phyloP scores from a whole-genome alignment of 441 rosid genomes.

The Gossypium schwendimanii region DNA sequence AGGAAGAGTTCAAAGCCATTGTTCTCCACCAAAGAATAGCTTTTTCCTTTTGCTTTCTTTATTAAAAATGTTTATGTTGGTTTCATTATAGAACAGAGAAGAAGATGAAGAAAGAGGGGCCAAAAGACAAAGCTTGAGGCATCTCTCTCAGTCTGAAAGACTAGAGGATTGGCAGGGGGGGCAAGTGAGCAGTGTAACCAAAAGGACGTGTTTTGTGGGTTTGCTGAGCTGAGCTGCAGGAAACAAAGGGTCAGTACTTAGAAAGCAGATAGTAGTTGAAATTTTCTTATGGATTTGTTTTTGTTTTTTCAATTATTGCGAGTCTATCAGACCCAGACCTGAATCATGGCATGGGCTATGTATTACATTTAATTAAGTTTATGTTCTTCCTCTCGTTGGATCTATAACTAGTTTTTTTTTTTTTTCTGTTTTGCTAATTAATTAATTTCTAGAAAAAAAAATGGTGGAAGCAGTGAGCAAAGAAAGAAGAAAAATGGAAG shows the following conservation, averaged over 20 bases:
- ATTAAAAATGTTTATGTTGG: not conserved
- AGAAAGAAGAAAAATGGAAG: too few species aligned
- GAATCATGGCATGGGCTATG: slow-evolving; percentile 31
- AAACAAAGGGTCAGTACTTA: not conserved
- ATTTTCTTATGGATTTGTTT: not conserved
- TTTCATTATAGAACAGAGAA: slow-evolving; percentile 27
- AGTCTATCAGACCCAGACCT: slow-evolving; percentile 1
- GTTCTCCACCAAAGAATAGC: slow-evolving; percentile 40
- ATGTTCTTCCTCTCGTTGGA: too few species aligned
- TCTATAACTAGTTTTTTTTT: too few species aligned
- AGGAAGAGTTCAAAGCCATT: slow-evolving; percentile 32
- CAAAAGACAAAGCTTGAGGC: slow-evolving; percentile 12
- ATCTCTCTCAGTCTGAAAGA: slow-evolving; percentile 17
- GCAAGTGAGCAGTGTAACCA: not conserved
- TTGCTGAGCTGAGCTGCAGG: not conserved
- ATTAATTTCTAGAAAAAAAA: too few species aligned
- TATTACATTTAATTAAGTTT: slow-evolving; percentile 12
- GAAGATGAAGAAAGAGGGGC: slow-evolving; percentile 16
- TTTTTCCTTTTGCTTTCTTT: slow-evolving; percentile 18
- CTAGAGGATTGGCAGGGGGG: not conserved
- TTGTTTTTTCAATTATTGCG: not conserved
- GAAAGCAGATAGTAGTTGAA: not conserved
- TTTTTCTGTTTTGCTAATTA: too few species aligned
- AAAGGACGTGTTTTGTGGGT: not conserved
- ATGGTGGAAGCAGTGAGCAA: too few species aligned